Percentiles rank a stretch among this genome's conserved stretches.
Conservation (phyloP, 2,329 filamentous ascomycete species). For the Dothideomycetes sp. region DNA sequence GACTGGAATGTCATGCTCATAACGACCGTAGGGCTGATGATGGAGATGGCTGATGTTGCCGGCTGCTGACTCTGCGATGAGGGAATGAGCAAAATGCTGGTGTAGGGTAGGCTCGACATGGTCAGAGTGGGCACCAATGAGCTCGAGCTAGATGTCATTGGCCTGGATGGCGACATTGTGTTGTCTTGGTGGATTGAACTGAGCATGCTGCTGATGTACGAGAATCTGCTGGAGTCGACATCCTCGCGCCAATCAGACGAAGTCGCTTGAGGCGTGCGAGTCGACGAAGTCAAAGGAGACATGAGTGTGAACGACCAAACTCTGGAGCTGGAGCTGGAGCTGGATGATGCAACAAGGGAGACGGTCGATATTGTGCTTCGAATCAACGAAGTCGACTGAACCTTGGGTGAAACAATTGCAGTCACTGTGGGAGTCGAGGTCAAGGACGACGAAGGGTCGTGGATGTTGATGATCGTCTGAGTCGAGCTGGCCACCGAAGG, state of each 20-base stretch:
- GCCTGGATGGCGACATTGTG: too few relatives aligned
- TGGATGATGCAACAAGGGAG: not conserved
- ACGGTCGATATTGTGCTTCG: not conserved
- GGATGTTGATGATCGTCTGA: not conserved
- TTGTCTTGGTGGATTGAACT: too few relatives aligned
- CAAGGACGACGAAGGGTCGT: not conserved
- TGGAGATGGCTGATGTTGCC: too few relatives aligned
- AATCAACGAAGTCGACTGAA: not conserved
- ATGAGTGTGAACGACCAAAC: not conserved
- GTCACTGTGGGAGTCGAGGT: not conserved
- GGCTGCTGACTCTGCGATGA: too few relatives aligned
- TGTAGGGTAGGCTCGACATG: too few relatives aligned
- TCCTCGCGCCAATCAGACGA: not conserved
- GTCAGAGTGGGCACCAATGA: too few relatives aligned
- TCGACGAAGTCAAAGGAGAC: not conserved
- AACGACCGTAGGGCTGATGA: too few relatives aligned
- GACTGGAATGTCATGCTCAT: too few relatives aligned
- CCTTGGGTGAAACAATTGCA: not conserved
- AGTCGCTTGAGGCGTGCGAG: too few relatives aligned
- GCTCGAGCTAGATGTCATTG: too few relatives aligned
- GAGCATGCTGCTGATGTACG: not conserved
- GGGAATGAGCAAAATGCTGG: too few relatives aligned
- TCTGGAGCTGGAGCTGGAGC: not conserved
- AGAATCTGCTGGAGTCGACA: not conserved
- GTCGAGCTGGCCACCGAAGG: slow-evolving; percentile 1